Conservation (phyloP, 2,329 filamentous ascomycete genomes). For the Penicillium italicum region DNA sequence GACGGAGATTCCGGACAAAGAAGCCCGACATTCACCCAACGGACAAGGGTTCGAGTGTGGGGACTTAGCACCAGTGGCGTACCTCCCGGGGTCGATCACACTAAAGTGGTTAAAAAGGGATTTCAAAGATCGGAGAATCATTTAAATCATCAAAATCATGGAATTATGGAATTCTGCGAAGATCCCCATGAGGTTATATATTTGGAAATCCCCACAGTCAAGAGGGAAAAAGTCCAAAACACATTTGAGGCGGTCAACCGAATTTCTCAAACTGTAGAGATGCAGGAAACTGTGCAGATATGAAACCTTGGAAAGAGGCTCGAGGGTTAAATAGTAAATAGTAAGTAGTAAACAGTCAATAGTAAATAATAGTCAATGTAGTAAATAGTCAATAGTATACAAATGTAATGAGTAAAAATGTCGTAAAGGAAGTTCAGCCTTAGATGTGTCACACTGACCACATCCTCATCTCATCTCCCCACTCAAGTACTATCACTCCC, state of each 20-base stretch:
- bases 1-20: background rate
- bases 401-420: no score
- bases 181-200: background rate
- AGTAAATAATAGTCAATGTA: no score
- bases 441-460: background rate
- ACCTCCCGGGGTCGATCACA: slow-evolving; percentile 7
- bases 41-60: background rate
- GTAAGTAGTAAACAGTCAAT: no score
- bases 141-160: background rate
- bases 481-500: no score
- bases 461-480: background rate
- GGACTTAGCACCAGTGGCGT: background rate
- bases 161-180: background rate
- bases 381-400: no score
- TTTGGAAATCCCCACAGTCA: background rate
- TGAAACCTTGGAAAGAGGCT: background rate
- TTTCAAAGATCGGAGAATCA: no score
- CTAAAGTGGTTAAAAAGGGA: background rate
- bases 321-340: background rate
- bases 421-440: no score
- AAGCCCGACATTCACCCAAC: background rate
- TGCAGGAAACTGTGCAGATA: background rate
- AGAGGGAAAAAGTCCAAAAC: background rate
- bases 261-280: background rate
- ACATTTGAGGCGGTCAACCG: slow-evolving; percentile 1